phyloP scores from a whole-genome alignment of 1,284 basidiomycete genomes.

The Austroboletus olivaceoglutinosus region DNA sequence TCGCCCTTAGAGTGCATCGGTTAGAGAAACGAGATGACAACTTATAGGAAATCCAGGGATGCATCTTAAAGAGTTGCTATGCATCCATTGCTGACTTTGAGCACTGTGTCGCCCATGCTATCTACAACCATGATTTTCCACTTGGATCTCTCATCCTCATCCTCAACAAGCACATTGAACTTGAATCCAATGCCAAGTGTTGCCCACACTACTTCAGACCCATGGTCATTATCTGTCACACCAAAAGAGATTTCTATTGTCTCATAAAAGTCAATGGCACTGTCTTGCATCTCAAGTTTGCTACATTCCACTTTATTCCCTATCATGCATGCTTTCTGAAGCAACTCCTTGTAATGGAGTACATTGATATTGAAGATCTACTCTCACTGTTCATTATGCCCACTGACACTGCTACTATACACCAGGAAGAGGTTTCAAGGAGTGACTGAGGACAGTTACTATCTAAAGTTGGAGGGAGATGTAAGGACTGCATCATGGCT shows the following conservation, averaged over 20 bases:
- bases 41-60: background rate
- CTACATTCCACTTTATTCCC: constrained; percentile 17
- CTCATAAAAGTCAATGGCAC: constrained; percentile 30
- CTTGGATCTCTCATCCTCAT: constrained; percentile 30
- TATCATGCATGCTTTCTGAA: constrained; percentile 7
- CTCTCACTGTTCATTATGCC: background rate
- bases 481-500: background rate
- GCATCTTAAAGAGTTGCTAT: constrained; percentile 22
- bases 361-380: background rate
- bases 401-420: too few species aligned
- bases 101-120: constrained; percentile 14
- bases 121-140: constrained; percentile 16
- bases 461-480: background rate
- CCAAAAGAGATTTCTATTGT: constrained; percentile 30
- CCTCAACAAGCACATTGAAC: constrained; percentile 27
- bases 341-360: background rate
- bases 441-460: background rate
- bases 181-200: constrained; percentile 26
- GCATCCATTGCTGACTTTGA: constrained; percentile 13
- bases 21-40: background rate
- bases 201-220: constrained; percentile 32
- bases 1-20: background rate
- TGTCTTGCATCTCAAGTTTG: constrained; percentile 15
- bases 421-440: background rate
- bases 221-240: constrained; percentile 26